phyloP scores from a whole-genome alignment of 106 monocot species.

The Dendrobium huoshanense region DNA sequence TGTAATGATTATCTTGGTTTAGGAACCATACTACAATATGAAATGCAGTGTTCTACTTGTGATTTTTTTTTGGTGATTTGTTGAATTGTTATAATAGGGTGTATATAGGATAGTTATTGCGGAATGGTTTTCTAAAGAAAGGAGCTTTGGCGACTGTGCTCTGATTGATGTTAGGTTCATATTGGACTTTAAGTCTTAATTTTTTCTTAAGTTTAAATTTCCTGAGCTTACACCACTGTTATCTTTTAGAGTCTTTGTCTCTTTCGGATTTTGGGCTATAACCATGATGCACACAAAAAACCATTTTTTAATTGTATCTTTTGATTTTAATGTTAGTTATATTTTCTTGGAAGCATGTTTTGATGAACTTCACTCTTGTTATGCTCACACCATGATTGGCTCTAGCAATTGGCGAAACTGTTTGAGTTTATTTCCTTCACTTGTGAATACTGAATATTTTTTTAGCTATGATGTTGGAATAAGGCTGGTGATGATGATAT shows the following conservation, averaged over 20 bases:
- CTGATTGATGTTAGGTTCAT: neutral
- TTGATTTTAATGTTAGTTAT: neutral
- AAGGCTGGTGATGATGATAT: neutral
- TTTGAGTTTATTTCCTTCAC: neutral
- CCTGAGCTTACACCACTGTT: neutral
- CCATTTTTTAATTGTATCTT: neutral
- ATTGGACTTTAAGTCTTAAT: neutral
- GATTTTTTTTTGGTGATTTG: neutral
- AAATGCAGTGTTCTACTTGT: neutral
- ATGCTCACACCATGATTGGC: neutral
- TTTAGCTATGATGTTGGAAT: neutral
- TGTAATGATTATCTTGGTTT: neutral
- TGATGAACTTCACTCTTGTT: neutral
- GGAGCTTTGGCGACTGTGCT: neutral
- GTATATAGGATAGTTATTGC: neutral
- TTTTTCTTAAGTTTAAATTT: neutral
- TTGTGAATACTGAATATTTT: neutral
- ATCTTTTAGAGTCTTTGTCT: neutral
- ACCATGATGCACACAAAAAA: neutral
- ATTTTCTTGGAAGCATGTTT: neutral
- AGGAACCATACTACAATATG: neutral
- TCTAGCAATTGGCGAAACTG: neutral
- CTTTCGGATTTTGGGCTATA: neutral
- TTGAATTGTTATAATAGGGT: neutral
- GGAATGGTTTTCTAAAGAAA: neutral